Base-by-base conservation (phyloP, 2,329 filamentous ascomycete genomes). In the Biscogniauxia sp. region DNA sequence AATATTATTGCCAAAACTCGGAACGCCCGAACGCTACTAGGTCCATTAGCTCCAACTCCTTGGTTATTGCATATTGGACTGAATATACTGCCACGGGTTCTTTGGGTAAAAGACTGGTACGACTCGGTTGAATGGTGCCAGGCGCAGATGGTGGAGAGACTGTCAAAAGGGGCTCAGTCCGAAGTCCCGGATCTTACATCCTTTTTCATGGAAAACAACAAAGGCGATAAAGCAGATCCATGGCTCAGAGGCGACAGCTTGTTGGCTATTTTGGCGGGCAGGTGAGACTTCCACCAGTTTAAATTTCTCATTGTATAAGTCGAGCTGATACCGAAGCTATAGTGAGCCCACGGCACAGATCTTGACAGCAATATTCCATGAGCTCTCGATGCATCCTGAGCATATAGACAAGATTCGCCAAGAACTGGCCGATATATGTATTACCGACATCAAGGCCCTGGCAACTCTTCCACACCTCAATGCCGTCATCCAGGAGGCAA, bases 41-140 rank as follows among this genome's bases (percentile, higher is more conserved):
- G 73, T 0, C 70, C 72, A 5, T 51, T 72, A n/a, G 68, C 66
- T 52, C 69, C 72, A 1, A 56, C 67, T 0, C 70, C 73, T 1
- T 73, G 70, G 69, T 57, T 72, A 7, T 51, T 70, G 0, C 69
- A 69, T 6, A 57, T 70, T 5, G 66, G 60, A 5, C 64, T 71
- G 52, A 62, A 61, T 11, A 54, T 68, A 5, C 49, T 45, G 2
- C 66, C 66, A 1, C 56, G 64, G 0, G 28, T 69, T 8, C 19
- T 53, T 15, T 52, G 63, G 23, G 45, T 72, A 11, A 61, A 61
- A 28, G 68, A 70, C 57, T 72, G 69, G 69, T 64, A 62, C 26
- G 60, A 68, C 19, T 66, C 61, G 54, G 55, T 63, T 5, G 63
- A 56, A 5, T 71, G 69, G 69, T 66, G 66, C 15, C 56, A 64